Percentiles rank a stretch among this genome's conserved stretches.
phyloP scores from a whole-genome alignment of 2,329 filamentous ascomycete species.

The Seiridium cupressi region DNA sequence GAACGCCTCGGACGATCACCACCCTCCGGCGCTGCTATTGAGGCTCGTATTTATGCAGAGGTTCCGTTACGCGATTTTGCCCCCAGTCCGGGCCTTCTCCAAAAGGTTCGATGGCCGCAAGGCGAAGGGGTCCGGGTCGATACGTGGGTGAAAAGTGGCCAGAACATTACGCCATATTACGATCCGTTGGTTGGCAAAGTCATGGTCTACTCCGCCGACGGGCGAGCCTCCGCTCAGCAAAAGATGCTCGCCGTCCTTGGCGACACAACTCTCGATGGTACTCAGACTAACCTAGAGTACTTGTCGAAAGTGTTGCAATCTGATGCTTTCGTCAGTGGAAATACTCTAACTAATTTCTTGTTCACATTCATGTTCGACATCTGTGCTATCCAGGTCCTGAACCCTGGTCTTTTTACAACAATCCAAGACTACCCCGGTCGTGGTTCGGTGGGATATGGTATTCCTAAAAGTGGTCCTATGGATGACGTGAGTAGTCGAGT shows the following conservation, averaged over 20 bases:
- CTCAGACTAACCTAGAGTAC: neutral
- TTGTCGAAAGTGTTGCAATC: conserved; percentile 21
- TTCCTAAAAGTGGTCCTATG: conserved; percentile 61
- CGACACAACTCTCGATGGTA: neutral
- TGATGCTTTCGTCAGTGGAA: conserved; percentile 42
- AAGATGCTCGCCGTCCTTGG: neutral
- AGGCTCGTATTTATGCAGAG: conserved; percentile 40
- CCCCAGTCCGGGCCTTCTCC: conserved; percentile 58
- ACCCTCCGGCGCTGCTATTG: conserved; percentile 32
- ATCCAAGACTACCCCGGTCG: conserved; percentile 59
- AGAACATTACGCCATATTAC: conserved; percentile 55
- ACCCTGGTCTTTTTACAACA: conserved; percentile 54
- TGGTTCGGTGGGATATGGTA: conserved; percentile 54
- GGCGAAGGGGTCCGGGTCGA: conserved; percentile 52
- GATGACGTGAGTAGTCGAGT: conserved; percentile 56
- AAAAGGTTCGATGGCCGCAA: conserved; percentile 54
- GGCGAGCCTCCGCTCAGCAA: neutral
- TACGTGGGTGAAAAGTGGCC: conserved; percentile 61
- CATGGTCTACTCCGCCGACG: conserved; percentile 26
- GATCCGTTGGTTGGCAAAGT: conserved; percentile 56
- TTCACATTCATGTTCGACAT: conserved; percentile 46
- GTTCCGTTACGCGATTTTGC: conserved; percentile 58
- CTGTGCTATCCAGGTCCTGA: conserved; percentile 53
- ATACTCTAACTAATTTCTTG: conserved; percentile 57
- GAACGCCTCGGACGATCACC: conserved; percentile 1